Evolutionary conservation across 2,329 filamentous ascomycete genomes (phyloP).

Genomic region (Aplosporella prunicola): DNA sequence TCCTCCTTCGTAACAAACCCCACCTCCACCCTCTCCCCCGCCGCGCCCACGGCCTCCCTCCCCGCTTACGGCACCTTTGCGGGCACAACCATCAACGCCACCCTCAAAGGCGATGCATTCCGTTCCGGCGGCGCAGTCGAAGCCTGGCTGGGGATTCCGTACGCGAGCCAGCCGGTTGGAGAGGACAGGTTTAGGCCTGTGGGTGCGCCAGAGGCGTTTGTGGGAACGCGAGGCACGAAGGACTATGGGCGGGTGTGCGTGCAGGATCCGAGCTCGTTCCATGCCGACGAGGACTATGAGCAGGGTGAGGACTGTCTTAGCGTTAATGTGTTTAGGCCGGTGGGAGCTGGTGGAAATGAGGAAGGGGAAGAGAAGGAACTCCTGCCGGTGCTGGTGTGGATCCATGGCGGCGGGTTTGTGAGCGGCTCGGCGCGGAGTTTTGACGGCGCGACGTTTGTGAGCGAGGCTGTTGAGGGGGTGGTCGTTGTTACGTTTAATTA

Average conservation of each 20-base stretch:
- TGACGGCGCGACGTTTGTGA: conserved; percentile 26
- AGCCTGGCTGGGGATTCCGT: conserved; percentile 42
- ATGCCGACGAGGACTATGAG: not conserved
- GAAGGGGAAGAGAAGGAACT: conserved; percentile 3
- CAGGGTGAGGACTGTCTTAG: conserved; percentile 13
- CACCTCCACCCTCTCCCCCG: not conserved
- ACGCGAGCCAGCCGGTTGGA: conserved; percentile 34
- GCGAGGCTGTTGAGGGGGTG: conserved; percentile 21
- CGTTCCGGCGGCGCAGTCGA: conserved; percentile 32
- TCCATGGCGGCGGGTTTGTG: conserved; percentile 14
- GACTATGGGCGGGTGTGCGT: conserved; percentile 1
- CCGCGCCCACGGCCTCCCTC: conserved; percentile 17
- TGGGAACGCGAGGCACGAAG: conserved; percentile 29
- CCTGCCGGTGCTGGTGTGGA: conserved; percentile 6
- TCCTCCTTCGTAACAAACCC: not conserved
- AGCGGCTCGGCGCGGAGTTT: conserved; percentile 22
- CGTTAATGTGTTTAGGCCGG: conserved; percentile 16
- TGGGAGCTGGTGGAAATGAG: not conserved
- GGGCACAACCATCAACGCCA: conserved; percentile 29
- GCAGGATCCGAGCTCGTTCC: conserved; percentile 12
- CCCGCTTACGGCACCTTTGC: conserved; percentile 34
- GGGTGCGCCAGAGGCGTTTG: conserved; percentile 32
- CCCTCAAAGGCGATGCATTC: conserved; percentile 24
- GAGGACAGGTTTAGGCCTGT: conserved; percentile 34
- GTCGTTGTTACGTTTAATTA: conserved; percentile 29